Conservation (phyloP, 257 asterid genomes). For the Asclepias syriaca region DNA sequence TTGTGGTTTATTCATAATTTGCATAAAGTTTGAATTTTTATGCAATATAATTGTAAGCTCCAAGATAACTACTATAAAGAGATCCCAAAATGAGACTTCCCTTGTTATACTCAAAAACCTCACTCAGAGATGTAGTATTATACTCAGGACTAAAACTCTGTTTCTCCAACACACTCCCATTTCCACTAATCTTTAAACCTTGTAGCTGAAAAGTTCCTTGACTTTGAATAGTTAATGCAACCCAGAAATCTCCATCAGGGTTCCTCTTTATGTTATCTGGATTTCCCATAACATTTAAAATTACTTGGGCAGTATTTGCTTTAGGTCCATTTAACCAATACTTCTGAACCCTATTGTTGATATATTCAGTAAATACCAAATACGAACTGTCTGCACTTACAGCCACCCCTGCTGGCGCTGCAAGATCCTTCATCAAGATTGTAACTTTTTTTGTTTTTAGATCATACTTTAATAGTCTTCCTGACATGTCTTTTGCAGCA, state of each 20-base stretch:
- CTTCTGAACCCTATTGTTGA: background rate
- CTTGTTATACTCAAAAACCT: background rate
- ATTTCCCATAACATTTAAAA: background rate
- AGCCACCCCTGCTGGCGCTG: slow-evolving; percentile 1
- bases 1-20: no score
- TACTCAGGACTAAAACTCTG: background rate
- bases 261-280: slow-evolving; percentile 7
- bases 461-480: slow-evolving; percentile 2
- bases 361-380: background rate
- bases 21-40: background rate
- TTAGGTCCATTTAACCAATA: background rate
- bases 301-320: background rate
- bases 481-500: background rate
- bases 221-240: background rate
- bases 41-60: background rate
- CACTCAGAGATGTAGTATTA: background rate
- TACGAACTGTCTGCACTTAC: background rate
- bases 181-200: background rate
- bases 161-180: background rate
- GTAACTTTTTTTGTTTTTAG: background rate
- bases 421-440: background rate
- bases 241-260: background rate
- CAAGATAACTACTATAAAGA: background rate
- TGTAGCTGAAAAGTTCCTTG: background rate
- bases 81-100: background rate